These are phyloP conservation scores for Coemansia sp. DNA, from an alignment of 192 early-diverging fungal genomes.

Conservation along the genomic window DNA sequence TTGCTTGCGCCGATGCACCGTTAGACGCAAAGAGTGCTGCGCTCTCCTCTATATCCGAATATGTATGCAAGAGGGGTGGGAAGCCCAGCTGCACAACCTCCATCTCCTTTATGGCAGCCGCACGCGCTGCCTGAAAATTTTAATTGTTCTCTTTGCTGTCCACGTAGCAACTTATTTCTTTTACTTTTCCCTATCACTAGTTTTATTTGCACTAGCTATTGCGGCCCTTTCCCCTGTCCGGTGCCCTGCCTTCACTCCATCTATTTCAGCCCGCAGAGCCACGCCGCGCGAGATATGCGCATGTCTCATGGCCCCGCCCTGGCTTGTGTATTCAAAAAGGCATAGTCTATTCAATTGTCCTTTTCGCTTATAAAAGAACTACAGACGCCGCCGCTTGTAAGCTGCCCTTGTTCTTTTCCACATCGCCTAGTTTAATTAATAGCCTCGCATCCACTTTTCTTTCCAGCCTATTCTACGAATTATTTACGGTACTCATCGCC, in stretches of 20 bases:
- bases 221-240: not conserved
- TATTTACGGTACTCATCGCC: not conserved
- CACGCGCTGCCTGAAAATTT: not conserved
- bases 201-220: not conserved
- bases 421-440: not conserved
- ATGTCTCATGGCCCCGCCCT: not conserved
- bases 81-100: not conserved
- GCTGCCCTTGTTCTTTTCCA: not conserved
- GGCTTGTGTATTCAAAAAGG: not conserved
- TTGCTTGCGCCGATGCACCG: not conserved
- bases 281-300: not conserved
- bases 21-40: not conserved
- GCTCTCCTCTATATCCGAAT: not conserved
- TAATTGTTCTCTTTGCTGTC: not conserved
- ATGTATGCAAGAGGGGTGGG: constrained; percentile 2
- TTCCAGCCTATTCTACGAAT: not conserved
- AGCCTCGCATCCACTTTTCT: not conserved
- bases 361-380: not conserved
- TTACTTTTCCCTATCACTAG: not conserved
- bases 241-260: not conserved
- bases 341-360: not conserved
- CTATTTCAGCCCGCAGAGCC: not conserved
- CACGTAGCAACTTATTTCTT: not conserved
- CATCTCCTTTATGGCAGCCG: not conserved
- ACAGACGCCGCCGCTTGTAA: not conserved